Conservation (phyloP, 331 rosid species). For the Stylosanthes scabra region DNA sequence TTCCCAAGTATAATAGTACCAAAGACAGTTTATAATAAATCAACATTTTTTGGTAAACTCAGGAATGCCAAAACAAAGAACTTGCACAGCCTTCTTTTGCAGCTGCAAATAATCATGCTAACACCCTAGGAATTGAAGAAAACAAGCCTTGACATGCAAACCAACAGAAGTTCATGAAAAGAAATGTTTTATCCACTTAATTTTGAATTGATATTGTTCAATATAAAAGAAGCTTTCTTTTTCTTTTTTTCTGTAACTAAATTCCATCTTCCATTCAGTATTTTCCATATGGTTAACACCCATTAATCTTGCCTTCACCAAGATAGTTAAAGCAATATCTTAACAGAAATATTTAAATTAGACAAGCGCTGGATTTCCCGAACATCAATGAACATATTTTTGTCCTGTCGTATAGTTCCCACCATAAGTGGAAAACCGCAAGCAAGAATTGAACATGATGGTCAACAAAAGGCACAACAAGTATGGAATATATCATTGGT, state of each 20-base stretch:
- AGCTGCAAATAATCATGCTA: neutral
- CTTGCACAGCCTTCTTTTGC: neutral
- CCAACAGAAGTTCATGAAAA: constrained; percentile 1
- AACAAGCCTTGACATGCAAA: constrained; percentile 23
- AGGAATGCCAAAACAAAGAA: constrained; percentile 23
- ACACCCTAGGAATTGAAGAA: neutral
- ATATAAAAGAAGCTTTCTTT: neutral
- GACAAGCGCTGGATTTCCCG: constrained; percentile 5
- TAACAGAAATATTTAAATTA: neutral
- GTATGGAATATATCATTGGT: constrained; percentile 6
- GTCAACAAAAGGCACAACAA: neutral
- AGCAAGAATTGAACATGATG: neutral
- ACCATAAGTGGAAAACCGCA: constrained; percentile 3
- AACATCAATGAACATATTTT: constrained; percentile 20
- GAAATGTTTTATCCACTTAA: constrained; percentile 9
- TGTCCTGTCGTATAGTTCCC: constrained; percentile 2
- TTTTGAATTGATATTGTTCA: constrained; percentile 18
- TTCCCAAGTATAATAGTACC: neutral
- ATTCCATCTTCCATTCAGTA: neutral
- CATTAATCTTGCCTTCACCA: constrained; percentile 18
- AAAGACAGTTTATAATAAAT: neutral
- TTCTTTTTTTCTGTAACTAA: neutral
- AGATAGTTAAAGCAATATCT: constrained; percentile 22
- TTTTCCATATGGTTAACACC: neutral
- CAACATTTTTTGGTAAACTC: neutral